Evolutionary conservation across 2,329 filamentous ascomycete species (phyloP).

Genomic region (Fusarium citri): DNA sequence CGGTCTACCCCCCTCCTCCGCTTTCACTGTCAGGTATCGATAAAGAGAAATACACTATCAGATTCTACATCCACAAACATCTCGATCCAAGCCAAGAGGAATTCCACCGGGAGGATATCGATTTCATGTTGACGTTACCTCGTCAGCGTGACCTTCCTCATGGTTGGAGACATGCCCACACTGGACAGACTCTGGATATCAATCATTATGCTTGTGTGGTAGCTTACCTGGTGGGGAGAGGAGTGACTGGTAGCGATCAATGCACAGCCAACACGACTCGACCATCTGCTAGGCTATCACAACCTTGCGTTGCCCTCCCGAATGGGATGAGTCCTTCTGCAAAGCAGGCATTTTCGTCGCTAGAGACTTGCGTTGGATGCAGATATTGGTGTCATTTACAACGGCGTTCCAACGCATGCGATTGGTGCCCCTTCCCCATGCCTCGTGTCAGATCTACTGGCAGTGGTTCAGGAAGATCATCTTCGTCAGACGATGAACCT

Average conservation of each 20-base stretch:
- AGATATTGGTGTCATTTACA: slow-evolving; percentile 46
- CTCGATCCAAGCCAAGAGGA: slow-evolving; percentile 36
- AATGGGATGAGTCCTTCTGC: slow-evolving; percentile 27
- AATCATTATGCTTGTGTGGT: slow-evolving; percentile 47
- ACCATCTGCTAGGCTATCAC: slow-evolving; percentile 40
- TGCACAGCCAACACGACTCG: slow-evolving; percentile 31
- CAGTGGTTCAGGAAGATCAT: slow-evolving; percentile 1
- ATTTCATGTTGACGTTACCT: slow-evolving; percentile 38
- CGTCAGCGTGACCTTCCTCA: slow-evolving; percentile 44
- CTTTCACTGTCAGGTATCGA: background rate
- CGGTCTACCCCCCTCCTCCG: background rate
- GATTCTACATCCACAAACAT: slow-evolving; percentile 40
- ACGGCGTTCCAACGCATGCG: slow-evolving; percentile 44
- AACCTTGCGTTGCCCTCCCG: slow-evolving; percentile 47
- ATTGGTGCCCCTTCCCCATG: slow-evolving; percentile 31
- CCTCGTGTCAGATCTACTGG: background rate
- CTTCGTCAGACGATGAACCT: slow-evolving; percentile 2
- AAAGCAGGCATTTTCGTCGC: slow-evolving; percentile 36
- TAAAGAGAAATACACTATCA: slow-evolving; percentile 17
- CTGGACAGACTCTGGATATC: slow-evolving; percentile 28
- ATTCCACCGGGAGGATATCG: slow-evolving; percentile 42
- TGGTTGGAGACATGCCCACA: slow-evolving; percentile 44
- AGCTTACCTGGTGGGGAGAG: slow-evolving; percentile 49
- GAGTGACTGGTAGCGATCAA: slow-evolving; percentile 34
- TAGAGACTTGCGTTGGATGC: slow-evolving; percentile 48